Conservation (phyloP, 1,139 yeast species). For the Debaryomyces psychrophilus region DNA sequence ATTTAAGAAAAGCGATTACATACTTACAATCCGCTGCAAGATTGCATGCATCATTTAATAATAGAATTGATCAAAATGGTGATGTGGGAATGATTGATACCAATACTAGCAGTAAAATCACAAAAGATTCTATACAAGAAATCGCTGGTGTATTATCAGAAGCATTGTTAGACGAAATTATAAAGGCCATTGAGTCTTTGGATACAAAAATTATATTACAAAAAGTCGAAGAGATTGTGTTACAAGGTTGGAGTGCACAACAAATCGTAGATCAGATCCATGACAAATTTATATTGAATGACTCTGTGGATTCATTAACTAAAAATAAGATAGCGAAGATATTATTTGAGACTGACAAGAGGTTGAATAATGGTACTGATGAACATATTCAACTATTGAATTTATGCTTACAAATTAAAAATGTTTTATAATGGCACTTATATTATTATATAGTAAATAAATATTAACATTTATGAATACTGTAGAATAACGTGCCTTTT, state of each 20-base stretch:
- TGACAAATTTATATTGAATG: constrained; percentile 66
- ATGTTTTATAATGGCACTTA: constrained; percentile 28
- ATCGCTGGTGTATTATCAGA: constrained; percentile 85
- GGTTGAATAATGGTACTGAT: constrained; percentile 83
- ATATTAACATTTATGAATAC: neutral
- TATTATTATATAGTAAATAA: neutral
- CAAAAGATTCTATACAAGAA: constrained; percentile 58
- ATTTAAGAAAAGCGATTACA: constrained; percentile 91
- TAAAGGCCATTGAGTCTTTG: constrained; percentile 42
- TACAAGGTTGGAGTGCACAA: constrained; percentile 86
- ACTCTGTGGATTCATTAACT: constrained; percentile 51
- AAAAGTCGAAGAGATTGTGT: constrained; percentile 57
- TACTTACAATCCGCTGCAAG: constrained; percentile 85
- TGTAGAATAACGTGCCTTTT: constrained; percentile 1
- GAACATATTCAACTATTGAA: constrained; percentile 85
- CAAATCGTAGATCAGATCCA: constrained; percentile 82
- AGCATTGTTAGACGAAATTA: constrained; percentile 47
- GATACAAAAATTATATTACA: constrained; percentile 41
- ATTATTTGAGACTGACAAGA: constrained; percentile 75
- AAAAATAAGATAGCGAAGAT: constrained; percentile 68
- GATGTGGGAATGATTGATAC: constrained; percentile 33
- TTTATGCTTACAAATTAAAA: constrained; percentile 61
- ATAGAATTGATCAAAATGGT: constrained; percentile 22
- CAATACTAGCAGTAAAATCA: constrained; percentile 29
- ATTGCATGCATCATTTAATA: constrained; percentile 40